Evolutionary conservation across 257 asterid species (phyloP).

Genomic region (Agastache rugosa): DNA sequence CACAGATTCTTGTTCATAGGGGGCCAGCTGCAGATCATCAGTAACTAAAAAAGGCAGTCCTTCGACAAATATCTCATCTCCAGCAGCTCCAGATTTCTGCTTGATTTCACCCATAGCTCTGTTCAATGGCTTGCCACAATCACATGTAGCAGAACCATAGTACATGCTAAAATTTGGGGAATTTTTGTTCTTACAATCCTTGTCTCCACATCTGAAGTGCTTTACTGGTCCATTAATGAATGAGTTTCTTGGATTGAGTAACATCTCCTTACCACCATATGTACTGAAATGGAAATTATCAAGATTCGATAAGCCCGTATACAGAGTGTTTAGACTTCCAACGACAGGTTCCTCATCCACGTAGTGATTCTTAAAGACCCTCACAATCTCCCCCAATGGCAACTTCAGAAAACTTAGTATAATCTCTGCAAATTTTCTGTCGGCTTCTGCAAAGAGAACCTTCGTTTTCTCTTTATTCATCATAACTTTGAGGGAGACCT

Average conservation of each 20-base stretch:
- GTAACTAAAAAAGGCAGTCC: not conserved
- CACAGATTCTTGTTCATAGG: not conserved
- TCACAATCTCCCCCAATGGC: conserved; percentile 37
- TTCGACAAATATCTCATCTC: not conserved
- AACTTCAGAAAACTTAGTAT: conserved; percentile 35
- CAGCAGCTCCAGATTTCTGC: not conserved
- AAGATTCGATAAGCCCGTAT: conserved; percentile 25
- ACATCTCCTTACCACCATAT: not conserved
- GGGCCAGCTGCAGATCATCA: conserved; percentile 15
- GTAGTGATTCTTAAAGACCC: conserved; percentile 2
- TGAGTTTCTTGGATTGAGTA: conserved; percentile 1
- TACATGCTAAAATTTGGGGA: not conserved
- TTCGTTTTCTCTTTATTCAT: conserved; percentile 31
- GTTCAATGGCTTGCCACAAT: not conserved
- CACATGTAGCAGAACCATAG: not conserved
- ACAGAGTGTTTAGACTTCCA: conserved; percentile 37
- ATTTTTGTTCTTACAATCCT: not conserved
- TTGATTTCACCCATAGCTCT: not conserved
- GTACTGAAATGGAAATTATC: conserved; percentile 2
- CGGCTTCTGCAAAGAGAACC: conserved; percentile 44
- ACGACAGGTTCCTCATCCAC: not conserved
- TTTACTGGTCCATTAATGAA: not conserved
- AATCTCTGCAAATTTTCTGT: conserved; percentile 35
- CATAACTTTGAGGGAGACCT: conserved; percentile 25
- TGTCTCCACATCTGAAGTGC: not conserved